Evolutionary conservation across 495 filamentous ascomycete genomes (phyloP).

Genomic region (Hyaloscypha variabilis): DNA sequence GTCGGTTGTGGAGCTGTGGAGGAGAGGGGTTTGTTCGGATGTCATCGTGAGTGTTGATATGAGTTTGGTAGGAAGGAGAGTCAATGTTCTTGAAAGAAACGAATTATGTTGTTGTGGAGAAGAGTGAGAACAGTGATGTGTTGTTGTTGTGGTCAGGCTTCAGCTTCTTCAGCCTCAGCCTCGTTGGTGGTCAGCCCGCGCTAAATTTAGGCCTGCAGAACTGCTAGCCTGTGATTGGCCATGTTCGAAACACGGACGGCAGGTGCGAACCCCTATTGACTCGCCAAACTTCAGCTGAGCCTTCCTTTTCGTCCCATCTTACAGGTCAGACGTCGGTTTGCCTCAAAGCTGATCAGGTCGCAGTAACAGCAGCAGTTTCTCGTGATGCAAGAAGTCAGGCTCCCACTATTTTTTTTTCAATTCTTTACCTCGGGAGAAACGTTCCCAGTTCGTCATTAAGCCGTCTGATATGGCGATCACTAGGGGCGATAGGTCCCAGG

Average conservation of each 20-base stretch:
- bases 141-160: background rate
- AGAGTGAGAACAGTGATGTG: no score
- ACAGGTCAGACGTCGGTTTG: background rate
- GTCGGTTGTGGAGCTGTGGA: no score
- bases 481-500: no score
- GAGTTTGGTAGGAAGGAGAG: background rate
- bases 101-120: background rate
- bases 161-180: constrained; percentile 3
- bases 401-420: background rate
- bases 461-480: no score
- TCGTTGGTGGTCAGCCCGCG: background rate
- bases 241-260: background rate
- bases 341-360: background rate
- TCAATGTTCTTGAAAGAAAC: background rate
- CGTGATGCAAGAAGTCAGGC: background rate
- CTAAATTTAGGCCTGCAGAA: background rate
- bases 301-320: background rate
- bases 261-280: background rate
- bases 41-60: background rate
- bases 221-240: background rate
- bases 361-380: background rate
- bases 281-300: background rate
- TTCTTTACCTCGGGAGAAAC: background rate
- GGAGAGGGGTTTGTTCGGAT: constrained; percentile 7
- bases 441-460: no score